Percentiles rank a stretch among this genome's conserved stretches.
Conservation (phyloP, 148 eudicot species). For the Drosera capensis region DNA sequence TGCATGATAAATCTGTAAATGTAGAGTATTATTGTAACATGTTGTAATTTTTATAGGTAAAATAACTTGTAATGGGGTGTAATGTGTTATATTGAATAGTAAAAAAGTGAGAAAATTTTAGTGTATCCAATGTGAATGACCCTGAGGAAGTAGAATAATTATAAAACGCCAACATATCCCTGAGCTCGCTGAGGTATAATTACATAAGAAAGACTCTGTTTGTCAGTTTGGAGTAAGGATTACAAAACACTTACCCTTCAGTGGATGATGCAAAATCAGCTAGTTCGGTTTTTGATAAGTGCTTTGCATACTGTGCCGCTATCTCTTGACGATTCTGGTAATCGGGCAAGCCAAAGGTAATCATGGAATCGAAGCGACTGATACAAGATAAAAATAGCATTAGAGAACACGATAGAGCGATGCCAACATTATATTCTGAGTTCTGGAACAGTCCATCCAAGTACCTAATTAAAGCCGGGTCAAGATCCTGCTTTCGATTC, state of each 20-base stretch:
- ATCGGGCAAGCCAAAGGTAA: slow-evolving; percentile 71
- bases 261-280: slow-evolving; percentile 51
- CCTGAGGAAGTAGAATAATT: no score
- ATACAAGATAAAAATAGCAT: background rate
- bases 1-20: no score
- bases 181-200: no score
- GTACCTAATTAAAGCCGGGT: slow-evolving; percentile 91
- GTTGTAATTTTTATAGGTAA: no score
- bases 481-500: slow-evolving; percentile 91
- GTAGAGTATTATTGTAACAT: no score
- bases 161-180: no score
- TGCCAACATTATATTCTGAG: background rate
- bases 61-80: no score
- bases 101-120: no score
- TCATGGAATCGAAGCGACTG: slow-evolving; percentile 89
- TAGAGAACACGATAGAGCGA: background rate
- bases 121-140: no score
- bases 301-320: slow-evolving; percentile 90
- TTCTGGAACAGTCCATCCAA: background rate
- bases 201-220: no score
- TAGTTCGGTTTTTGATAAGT: slow-evolving; percentile 50
- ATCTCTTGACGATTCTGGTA: slow-evolving; percentile 68
- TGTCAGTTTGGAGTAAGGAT: background rate
- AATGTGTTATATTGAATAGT: no score
- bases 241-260: slow-evolving; percentile 37